Conservation (phyloP, 1,284 basidiomycete genomes). For the Tremellales sp. region DNA sequence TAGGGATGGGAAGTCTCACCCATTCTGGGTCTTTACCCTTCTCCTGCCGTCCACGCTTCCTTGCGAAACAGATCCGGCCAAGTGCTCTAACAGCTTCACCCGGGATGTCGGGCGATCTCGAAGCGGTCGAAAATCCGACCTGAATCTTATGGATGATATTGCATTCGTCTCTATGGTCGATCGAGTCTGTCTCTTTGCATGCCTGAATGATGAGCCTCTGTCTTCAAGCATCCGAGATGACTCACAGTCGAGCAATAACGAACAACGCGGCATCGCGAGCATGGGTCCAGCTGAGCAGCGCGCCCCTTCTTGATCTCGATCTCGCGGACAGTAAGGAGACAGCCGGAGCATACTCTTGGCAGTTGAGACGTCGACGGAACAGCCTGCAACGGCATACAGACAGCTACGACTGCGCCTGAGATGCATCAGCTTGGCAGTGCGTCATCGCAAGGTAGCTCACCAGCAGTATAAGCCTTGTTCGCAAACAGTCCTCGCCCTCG, state of each 20-base stretch:
- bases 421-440: neutral
- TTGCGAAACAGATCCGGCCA: slow-evolving; percentile 68
- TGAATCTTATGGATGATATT: slow-evolving; percentile 54
- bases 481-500: slow-evolving; percentile 37
- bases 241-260: slow-evolving; percentile 69
- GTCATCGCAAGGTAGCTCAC: slow-evolving; percentile 10
- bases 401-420: no score
- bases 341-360: slow-evolving; percentile 63
- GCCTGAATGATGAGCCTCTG: slow-evolving; percentile 48
- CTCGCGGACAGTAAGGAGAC: slow-evolving; percentile 51
- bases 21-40: slow-evolving; percentile 52
- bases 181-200: slow-evolving; percentile 77
- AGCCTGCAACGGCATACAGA: slow-evolving; percentile 52
- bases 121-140: slow-evolving; percentile 10
- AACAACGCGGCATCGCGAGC: slow-evolving; percentile 62
- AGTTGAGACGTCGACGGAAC: slow-evolving; percentile 65
- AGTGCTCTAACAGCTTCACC: slow-evolving; percentile 63
- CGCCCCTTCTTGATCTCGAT: slow-evolving; percentile 10
- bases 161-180: slow-evolving; percentile 71
- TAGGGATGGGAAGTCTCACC: slow-evolving; percentile 56
- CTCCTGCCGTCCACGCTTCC: slow-evolving; percentile 54
- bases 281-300: slow-evolving; percentile 10
- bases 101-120: slow-evolving; percentile 11
- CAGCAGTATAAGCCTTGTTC: slow-evolving; percentile 10
- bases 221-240: slow-evolving; percentile 6